A percentile compares a stretch with the other conserved stretches of the same genome.
phyloP scores from a whole-genome alignment of 2,329 filamentous ascomycete genomes.

The Ceratocystis lukuohia region DNA sequence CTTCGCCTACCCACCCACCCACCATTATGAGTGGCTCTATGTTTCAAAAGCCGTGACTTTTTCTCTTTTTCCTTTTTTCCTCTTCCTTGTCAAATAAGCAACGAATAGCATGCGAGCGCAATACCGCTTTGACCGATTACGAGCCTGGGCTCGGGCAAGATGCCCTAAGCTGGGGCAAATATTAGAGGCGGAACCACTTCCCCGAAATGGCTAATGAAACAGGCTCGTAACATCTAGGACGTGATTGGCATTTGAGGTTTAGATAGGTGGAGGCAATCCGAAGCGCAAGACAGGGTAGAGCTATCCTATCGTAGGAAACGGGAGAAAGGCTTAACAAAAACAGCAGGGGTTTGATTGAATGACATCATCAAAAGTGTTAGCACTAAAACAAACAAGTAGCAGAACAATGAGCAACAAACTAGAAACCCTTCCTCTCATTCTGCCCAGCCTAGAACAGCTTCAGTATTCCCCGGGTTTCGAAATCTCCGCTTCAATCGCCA shows the following conservation, averaged over 20 bases:
- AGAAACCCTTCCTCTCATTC: background rate
- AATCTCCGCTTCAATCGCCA: constrained; percentile 31
- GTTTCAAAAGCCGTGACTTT: background rate
- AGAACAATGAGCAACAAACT: background rate
- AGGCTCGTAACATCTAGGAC: constrained; percentile 4
- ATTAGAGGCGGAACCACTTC: background rate
- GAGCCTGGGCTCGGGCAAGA: background rate
- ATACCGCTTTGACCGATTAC: background rate
- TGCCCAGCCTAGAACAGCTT: background rate
- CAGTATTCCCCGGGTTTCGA: constrained; percentile 26
- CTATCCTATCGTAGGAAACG: background rate
- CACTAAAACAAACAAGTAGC: background rate
- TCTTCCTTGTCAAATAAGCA: background rate
- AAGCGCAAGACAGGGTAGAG: background rate
- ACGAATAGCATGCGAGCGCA: background rate
- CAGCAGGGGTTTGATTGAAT: background rate
- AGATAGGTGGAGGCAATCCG: background rate
- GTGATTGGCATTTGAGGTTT: constrained; percentile 4
- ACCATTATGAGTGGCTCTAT: no score
- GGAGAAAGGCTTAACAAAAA: background rate
- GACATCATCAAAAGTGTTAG: background rate
- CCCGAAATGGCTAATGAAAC: constrained; percentile 8
- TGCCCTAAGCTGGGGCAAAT: background rate
- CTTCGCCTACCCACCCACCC: no score
- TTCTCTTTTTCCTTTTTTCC: background rate